Conservation (phyloP, 495 filamentous ascomycete genomes). For the Aspergillus incahuasiensis region DNA sequence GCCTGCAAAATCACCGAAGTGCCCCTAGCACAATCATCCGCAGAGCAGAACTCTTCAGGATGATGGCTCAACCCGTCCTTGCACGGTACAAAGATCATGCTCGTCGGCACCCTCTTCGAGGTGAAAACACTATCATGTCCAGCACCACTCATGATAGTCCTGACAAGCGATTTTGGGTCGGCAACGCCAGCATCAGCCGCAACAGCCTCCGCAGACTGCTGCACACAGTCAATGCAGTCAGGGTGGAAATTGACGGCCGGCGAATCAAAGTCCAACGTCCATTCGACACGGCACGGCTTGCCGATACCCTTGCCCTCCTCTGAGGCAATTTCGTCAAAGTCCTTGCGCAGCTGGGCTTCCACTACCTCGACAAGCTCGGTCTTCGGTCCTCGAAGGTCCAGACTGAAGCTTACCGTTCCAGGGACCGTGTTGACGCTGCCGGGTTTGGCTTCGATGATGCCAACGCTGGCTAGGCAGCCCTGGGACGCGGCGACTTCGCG, state of each 20-base stretch:
- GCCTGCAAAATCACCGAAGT: constrained; percentile 59
- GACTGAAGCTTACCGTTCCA: constrained; percentile 60
- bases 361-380: constrained; percentile 53
- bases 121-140: constrained; percentile 64
- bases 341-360: constrained; percentile 48
- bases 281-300: constrained; percentile 54
- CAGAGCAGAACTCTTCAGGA: constrained; percentile 56
- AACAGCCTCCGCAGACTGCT: constrained; percentile 53
- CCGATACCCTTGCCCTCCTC: constrained; percentile 47
- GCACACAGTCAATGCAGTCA: constrained; percentile 64
- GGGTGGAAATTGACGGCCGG: constrained; percentile 64
- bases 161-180: constrained; percentile 36
- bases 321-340: constrained; percentile 55
- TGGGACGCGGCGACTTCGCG: constrained; percentile 55
- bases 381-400: constrained; percentile 65
- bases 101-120: constrained; percentile 54
- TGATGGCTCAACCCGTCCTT: constrained; percentile 63
- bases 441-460: constrained; percentile 62
- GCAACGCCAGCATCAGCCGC: constrained; percentile 45
- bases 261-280: constrained; percentile 58
- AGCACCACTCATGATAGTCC: constrained; percentile 51
- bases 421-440: constrained; percentile 75
- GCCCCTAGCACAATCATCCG: constrained; percentile 59
- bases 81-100: constrained; percentile 66
- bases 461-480: constrained; percentile 63